phyloP scores from a whole-genome alignment of 2,329 filamentous ascomycete species.

The Thelonectria olida region DNA sequence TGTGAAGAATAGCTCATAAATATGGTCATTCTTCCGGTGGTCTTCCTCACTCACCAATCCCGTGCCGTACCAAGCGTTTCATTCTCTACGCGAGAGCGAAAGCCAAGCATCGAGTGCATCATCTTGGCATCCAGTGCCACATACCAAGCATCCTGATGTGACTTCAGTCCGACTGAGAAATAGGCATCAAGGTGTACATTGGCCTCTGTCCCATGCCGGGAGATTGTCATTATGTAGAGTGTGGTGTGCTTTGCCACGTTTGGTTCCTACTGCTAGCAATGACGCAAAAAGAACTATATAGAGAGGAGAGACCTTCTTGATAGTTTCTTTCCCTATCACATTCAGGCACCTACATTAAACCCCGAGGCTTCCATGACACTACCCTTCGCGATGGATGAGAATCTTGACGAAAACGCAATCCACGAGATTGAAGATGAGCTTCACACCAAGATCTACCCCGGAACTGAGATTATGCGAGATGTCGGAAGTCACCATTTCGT shows the following conservation, averaged over 20 bases:
- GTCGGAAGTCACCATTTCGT: constrained; percentile 16
- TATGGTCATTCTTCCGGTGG: neutral
- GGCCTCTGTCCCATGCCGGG: too few relatives aligned
- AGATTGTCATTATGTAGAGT: too few relatives aligned
- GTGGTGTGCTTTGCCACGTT: too few relatives aligned
- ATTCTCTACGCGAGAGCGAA: neutral
- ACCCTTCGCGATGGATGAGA: constrained; percentile 5
- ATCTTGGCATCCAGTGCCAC: neutral
- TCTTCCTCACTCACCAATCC: neutral
- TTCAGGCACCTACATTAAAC: neutral
- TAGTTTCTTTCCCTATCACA: too few relatives aligned
- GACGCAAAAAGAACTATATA: neutral
- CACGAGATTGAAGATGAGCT: constrained; percentile 20
- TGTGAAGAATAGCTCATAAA: neutral
- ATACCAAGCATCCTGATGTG: neutral
- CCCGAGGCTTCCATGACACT: too few relatives aligned
- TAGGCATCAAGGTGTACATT: too few relatives aligned
- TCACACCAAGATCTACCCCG: constrained; percentile 13
- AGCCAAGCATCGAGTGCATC: neutral
- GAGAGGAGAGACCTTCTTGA: neutral
- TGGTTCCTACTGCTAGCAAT: too few relatives aligned
- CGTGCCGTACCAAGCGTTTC: neutral
- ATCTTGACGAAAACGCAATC: constrained; percentile 15
- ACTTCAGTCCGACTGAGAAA: neutral
- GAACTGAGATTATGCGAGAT: constrained; percentile 20